These are phyloP conservation scores for Lanmaoa pseudosensibilis DNA, from an alignment of 768 basidiomycete genomes.

Conservation along the genomic window DNA sequence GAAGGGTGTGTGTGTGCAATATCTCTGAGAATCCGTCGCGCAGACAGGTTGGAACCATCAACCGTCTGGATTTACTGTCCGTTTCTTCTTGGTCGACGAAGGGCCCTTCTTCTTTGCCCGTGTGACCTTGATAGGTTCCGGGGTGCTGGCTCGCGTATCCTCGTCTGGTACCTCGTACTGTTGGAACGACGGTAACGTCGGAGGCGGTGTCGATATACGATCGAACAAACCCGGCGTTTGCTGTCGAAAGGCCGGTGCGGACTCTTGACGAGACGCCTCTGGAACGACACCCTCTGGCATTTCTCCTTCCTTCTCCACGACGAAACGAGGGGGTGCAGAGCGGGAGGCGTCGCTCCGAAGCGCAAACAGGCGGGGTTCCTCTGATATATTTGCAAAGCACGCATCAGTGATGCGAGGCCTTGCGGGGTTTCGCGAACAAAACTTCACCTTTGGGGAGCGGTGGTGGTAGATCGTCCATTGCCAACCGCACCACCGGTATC, in stretches of 20 bases:
- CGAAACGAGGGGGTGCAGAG: conserved; percentile 48
- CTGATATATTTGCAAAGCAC: conserved; percentile 10
- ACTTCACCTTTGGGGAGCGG: conserved; percentile 35
- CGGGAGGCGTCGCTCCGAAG: conserved; percentile 42
- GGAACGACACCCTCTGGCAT: conserved; percentile 66
- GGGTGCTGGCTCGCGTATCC: conserved; percentile 52
- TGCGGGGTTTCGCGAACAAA: background rate
- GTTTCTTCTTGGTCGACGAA: conserved; percentile 64
- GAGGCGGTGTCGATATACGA: conserved; percentile 36
- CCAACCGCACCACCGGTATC: conserved; percentile 86
- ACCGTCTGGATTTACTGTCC: conserved; percentile 38
- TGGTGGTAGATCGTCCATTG: conserved; percentile 74
- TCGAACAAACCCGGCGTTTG: conserved; percentile 29
- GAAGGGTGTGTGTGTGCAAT: background rate
- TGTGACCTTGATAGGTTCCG: conserved; percentile 74
- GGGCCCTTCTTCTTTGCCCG: conserved; percentile 63
- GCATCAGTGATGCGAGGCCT: conserved; percentile 24
- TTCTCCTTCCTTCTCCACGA: conserved; percentile 79
- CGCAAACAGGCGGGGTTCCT: conserved; percentile 44
- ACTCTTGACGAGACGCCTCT: conserved; percentile 21
- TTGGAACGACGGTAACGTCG: conserved; percentile 43
- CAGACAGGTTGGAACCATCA: conserved; percentile 1
- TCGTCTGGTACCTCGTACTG: conserved; percentile 52
- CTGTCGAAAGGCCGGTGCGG: conserved; percentile 29
- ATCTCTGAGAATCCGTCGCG: background rate